These are phyloP conservation scores for Lonicera japonica DNA, from an alignment of 129 eudicot species.

Conservation along the genomic window DNA sequence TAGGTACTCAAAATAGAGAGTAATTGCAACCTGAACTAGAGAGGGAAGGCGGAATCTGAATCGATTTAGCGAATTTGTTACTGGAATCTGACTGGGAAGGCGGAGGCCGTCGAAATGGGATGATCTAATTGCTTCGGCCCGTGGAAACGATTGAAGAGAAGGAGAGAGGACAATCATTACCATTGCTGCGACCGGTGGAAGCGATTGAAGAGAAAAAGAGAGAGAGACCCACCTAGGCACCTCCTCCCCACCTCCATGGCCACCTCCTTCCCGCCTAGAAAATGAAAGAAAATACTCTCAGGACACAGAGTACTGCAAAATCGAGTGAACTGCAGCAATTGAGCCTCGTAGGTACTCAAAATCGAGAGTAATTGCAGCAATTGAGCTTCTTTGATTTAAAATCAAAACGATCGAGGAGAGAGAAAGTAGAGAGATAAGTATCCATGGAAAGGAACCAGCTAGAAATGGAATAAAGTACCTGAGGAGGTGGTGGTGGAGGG, in stretches of 20 bases:
- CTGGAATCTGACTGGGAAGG: conserved; percentile 6
- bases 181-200: conserved; percentile 62
- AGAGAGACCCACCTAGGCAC: not conserved
- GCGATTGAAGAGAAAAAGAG: not conserved
- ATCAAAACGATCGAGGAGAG: conserved; percentile 15
- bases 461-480: no score
- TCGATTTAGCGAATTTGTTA: not conserved
- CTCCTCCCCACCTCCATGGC: no score
- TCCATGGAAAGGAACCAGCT: no score
- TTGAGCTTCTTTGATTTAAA: conserved; percentile 29
- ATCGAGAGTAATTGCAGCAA: no score
- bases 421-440: conserved; percentile 13
- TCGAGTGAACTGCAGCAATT: no score
- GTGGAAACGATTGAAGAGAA: conserved; percentile 74
- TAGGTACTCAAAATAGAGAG: conserved; percentile 68
- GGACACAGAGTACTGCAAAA: no score
- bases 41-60: conserved; percentile 51
- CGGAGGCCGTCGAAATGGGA: conserved; percentile 23
- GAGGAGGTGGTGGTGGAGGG: no score
- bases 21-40: conserved; percentile 77
- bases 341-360: no score
- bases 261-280: no score
- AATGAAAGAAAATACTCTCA: no score
- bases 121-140: conserved; percentile 89
- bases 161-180: conserved; percentile 69